Base-by-base conservation (phyloP, 75 land plant genomes). In the Selaginella tamariscina region DNA sequence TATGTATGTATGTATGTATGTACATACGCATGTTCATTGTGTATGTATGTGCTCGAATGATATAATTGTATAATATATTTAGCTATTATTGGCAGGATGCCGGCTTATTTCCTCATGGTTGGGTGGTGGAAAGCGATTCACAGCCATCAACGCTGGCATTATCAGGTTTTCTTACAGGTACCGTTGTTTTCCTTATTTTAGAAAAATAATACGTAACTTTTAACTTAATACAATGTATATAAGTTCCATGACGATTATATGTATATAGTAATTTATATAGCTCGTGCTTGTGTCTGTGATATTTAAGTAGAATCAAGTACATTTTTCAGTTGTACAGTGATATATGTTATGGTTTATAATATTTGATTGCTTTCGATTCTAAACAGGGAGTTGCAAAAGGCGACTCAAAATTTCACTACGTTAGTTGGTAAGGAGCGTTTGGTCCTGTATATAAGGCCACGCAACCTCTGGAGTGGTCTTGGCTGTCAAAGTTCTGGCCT, bases 361-460 rank as follows among this genome's bases (percentile, higher is more conserved):
- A n/a, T n/a, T n/a, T n/a, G n/a, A n/a, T 56, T 27, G 49, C 15
- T 39, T 5, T 39, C 49, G 49, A 5, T 39, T 15, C 8, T 8
- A 18, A 21, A 5, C 72, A 91, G 97, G 86, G 97, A 91, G 66
- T 74, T 91, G 26, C 86, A 91, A 64, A 91, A 86, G 65, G 93
- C 85, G 0, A 91, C 97, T 44, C 73, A 86, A 18, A 89, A 86
- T 64, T 92, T 92, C 66, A 89, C 97, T 31, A 84, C 86, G 15
- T 29, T 84, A 32, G 32, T 92, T 32, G 97, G 95, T 20, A 86
- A 67, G 97, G 95, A 26, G 85, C 97, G 65, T 92, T 86, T 84
- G 97, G 97, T 26, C 97, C 97, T 24, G 97, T 92, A 0, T 92
- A 92, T 56, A 92, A 84, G 74, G 97, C 97, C 15, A 74, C 88